Evolutionary conservation across 2,329 filamentous ascomycete genomes (phyloP), one percentile per base, ranked within the genome.

Genomic region (Phialemonium atrogriseum): DNA sequence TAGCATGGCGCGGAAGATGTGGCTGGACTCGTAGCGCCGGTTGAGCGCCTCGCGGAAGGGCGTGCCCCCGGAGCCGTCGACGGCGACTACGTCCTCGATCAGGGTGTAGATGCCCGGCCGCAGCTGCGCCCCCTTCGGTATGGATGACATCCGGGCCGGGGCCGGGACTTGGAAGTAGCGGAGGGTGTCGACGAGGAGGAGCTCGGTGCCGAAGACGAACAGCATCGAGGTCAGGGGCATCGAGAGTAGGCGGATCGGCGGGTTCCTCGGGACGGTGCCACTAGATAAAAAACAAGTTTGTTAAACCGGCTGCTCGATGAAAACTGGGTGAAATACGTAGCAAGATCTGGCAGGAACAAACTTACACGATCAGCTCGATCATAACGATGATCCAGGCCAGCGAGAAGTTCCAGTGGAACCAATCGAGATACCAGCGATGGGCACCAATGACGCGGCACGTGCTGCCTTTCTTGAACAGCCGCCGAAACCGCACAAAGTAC

Each of bases 31-130:
- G 40, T 74, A 76, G 39, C 71, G 56, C 23, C 58, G 62, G 30
- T 64, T 55, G 13, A 76, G 46, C 0, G 64, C 64, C 42, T 64
- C 57, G 26, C 71, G 59, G 40, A 68, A 77, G 3, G 56, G 62
- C 35, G 66, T 61, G 1, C 70, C 71, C 8, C 73, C 77, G 4
- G 65, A 68, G 13, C 74, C 77, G 46, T 82, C 79, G 24, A 83
- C 78, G 5, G 73, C 76, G 10, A 80, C 67, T 15, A 80, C 66
- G 44, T 83, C 78, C 52, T 83, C 78, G 16, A 81, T 70, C 18
- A 82, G 63, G 30, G 77, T 78, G 43, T 79, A 77, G 2, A 72
- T 64, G 3, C 73, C 68, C 0, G 78, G 78, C 4, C 70, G 64
- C 35, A 80, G 70, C 49, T 60, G 56, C 11, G 63, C 64, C 12